Evolutionary conservation across 805 yeast species (phyloP), one percentile per base, ranked within the genome.

Genomic region (Saccharomycopsis javanensis): DNA sequence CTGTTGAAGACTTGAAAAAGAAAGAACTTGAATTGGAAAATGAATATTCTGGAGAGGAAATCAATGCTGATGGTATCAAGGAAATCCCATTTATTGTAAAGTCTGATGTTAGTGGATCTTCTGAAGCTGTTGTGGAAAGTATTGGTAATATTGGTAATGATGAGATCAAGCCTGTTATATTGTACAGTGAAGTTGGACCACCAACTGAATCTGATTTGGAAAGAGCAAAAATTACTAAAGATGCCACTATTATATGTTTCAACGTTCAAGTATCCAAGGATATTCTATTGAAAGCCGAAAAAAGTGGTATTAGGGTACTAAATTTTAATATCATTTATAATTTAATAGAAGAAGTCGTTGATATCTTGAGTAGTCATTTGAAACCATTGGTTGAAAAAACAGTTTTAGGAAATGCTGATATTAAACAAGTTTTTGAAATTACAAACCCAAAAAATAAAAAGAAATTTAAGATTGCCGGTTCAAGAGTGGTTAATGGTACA

Each of bases 51-150:
- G 71, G 66, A 7, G 59, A 62, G 1, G 63, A 60, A 1, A 62
- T 5, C 46, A 56, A 23, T 58, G 42, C 46, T 65, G 48, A 54
- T 55, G 46, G 48, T 55, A 66, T 67, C 4, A 64, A 63, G 30
- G 71, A 71, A 11, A 71, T 81, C 4, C 80, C 81, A 31, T 89
- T 84, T 62, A 83, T 94, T 28, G 75, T 94, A 35, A 89, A 88
- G 67, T 87, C 96, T 0, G 99, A 94, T 71, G 97, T 92, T 1
- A 83, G 85, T 63, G 99, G 99, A 0, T 91, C 98, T 0, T 86
- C 88, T 0, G 99, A 94, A 67, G 99, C 99, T 1, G 86, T 94
- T 34, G 78, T 74, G 38, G 97, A 91, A 68, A 82, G 92, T 63
- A 81, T 94, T 52, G 76, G 77, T 58, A 83, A 83, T 11, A 71